These are phyloP conservation scores for Mucor lusitanicus DNA, from an alignment of 371 early-diverging fungal species.

Conservation along the genomic window DNA sequence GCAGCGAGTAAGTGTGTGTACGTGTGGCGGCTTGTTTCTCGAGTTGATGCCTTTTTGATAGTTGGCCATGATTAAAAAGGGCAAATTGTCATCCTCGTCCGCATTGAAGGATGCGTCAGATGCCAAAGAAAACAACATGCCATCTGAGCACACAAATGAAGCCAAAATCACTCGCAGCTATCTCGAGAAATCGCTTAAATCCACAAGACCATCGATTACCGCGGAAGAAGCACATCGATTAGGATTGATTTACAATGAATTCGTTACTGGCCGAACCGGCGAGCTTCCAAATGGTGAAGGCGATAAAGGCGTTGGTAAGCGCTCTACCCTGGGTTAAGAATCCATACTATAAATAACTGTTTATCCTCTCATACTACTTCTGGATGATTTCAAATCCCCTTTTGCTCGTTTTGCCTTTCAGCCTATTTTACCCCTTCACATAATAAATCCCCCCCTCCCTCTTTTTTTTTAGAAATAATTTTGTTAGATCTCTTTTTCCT, in stretches of 20 bases:
- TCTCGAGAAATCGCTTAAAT: constrained; percentile 60
- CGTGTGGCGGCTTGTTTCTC: background rate
- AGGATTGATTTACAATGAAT: constrained; percentile 64
- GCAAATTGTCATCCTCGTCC: constrained; percentile 5
- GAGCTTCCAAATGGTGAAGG: constrained; percentile 68
- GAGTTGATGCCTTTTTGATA: constrained; percentile 1
- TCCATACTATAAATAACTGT: background rate
- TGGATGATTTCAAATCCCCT: background rate
- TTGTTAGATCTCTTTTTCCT: background rate
- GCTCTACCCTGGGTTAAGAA: constrained; percentile 61
- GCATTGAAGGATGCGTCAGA: background rate
- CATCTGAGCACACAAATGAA: constrained; percentile 8
- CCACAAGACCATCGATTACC: constrained; percentile 68
- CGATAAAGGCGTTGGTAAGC: constrained; percentile 68
- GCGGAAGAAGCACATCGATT: constrained; percentile 61
- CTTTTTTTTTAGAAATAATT: background rate
- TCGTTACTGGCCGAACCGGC: constrained; percentile 68
- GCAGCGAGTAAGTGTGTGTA: constrained; percentile 46
- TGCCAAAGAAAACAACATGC: background rate
- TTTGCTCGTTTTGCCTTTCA: constrained; percentile 7
- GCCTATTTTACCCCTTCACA: constrained; percentile 2
- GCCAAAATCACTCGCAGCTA: constrained; percentile 53
- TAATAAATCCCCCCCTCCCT: background rate
- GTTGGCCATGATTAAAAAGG: constrained; percentile 60
- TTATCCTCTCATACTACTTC: background rate